phyloP scores from a whole-genome alignment of 116 monocot genomes.

The Trichopus zeylanicus region DNA sequence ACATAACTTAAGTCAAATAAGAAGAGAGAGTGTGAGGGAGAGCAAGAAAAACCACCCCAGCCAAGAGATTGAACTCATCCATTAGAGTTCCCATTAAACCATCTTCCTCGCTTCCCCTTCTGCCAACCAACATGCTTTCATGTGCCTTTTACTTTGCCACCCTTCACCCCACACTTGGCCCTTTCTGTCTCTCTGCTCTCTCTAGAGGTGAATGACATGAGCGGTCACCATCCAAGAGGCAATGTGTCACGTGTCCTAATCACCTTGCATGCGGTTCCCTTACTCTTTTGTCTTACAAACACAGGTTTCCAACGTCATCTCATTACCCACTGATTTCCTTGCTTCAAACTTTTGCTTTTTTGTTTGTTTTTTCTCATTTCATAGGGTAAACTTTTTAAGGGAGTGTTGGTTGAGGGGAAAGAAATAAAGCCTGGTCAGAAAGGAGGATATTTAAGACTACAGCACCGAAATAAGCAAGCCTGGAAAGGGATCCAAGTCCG shows the following conservation, averaged over 20 bases:
- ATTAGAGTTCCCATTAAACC: background rate
- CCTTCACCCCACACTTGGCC: too few species aligned
- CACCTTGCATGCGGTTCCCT: too few species aligned
- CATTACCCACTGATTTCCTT: background rate
- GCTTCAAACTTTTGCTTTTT: background rate
- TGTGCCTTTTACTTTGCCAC: background rate
- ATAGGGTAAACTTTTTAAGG: too few species aligned
- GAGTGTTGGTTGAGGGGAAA: too few species aligned
- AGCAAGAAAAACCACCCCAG: background rate
- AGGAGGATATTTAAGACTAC: background rate
- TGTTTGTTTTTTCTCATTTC: background rate
- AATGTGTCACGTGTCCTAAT: too few species aligned
- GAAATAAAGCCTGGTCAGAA: too few species aligned
- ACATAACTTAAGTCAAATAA: background rate
- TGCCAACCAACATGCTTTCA: background rate
- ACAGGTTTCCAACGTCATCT: background rate
- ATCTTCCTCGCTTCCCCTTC: background rate
- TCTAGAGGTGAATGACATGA: background rate
- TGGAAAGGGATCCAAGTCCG: background rate
- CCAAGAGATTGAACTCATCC: too few species aligned
- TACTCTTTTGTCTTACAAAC: too few species aligned
- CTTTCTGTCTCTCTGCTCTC: background rate
- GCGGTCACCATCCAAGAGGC: background rate
- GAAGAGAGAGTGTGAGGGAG: background rate
- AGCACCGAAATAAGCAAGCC: constrained; percentile 1